Conservation (phyloP, 352 stramenopile species). For the Phytophthora tentaculata region DNA sequence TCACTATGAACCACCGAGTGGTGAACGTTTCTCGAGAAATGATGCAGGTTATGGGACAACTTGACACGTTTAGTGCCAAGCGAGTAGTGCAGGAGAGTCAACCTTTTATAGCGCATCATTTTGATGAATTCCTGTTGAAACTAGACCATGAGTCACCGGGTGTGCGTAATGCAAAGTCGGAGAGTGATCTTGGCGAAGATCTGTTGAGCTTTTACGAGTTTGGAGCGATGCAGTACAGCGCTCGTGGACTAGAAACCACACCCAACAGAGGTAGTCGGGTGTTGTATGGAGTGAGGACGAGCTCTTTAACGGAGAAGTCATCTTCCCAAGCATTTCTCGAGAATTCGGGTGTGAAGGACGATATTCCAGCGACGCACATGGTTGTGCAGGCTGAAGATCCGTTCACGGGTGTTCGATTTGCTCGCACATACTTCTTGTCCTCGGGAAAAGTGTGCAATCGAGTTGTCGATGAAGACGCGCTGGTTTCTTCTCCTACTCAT, state of each 20-base stretch:
- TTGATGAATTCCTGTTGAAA: constrained; percentile 70
- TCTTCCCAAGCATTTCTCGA: constrained; percentile 44
- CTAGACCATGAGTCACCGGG: constrained; percentile 67
- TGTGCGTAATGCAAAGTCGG: constrained; percentile 44
- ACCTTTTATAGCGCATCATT: constrained; percentile 64
- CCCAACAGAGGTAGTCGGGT: constrained; percentile 56
- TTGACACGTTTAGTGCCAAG: constrained; percentile 66
- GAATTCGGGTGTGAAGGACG: constrained; percentile 32
- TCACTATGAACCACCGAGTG: constrained; percentile 78
- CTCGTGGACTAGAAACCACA: constrained; percentile 39
- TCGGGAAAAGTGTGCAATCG: constrained; percentile 56
- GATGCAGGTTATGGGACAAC: constrained; percentile 41
- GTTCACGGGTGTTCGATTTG: constrained; percentile 68
- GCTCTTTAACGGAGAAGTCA: constrained; percentile 31
- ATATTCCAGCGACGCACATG: constrained; percentile 62
- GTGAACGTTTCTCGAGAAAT: constrained; percentile 60
- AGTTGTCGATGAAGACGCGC: constrained; percentile 68
- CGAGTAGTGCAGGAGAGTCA: constrained; percentile 59
- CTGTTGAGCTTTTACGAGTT: constrained; percentile 84
- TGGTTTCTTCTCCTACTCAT: constrained; percentile 41
- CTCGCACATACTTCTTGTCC: constrained; percentile 72
- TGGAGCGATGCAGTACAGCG: constrained; percentile 68
- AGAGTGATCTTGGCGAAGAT: constrained; percentile 70
- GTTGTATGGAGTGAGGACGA: constrained; percentile 65
- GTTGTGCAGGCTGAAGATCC: constrained; percentile 74